Evolutionary conservation across 805 yeast genomes (phyloP), one percentile per base, ranked within the genome.

Genomic region (Yamadazyma sp.): DNA sequence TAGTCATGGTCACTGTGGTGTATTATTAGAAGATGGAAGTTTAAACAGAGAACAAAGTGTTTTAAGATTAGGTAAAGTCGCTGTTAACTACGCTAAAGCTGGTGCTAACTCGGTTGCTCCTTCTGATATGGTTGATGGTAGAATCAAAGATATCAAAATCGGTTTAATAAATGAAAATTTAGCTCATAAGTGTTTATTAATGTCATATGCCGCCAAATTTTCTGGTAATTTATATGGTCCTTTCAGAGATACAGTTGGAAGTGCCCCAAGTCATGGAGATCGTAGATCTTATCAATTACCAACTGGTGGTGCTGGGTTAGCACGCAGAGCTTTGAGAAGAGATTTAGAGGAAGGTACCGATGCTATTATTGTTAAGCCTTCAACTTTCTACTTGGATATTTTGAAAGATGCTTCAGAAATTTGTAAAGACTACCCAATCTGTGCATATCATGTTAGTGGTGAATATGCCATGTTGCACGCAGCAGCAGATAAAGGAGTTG

Each of bases 401-500:
- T 83, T 93, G 62, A 73, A 82, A 38, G 96, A 93, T 53, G 96
- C 98, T 0, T 69, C 89, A 24, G 80, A 76, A 50, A 70, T 89
- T 35, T 86, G 95, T 53, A 60, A 66, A 33, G 93, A 93, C 56
- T 77, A 84, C 49, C 98, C 98, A 18, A 68, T 93, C 35, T 87
- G 96, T 52, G 89, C 95, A 18, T 93, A 93, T 62, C 98, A 93
- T 60, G 98, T 93, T 16, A 80, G 91, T 56, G 98, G 98, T 26
- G 98, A 93, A 63, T 93, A 76, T 55, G 97, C 98, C 21, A 93
- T 93, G 98, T 62, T 93, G 45, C 95, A 89, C 55, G 98, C 98
- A 6, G 98, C 96, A 35, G 97, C 97, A 20, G 97, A 88, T 53
- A 88, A 88, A 70, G 95, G 95, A 24, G 75, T 89, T 41, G 85